Base-by-base conservation (phyloP, 2,329 filamentous ascomycete genomes). In the Venturiaceae sp. region DNA sequence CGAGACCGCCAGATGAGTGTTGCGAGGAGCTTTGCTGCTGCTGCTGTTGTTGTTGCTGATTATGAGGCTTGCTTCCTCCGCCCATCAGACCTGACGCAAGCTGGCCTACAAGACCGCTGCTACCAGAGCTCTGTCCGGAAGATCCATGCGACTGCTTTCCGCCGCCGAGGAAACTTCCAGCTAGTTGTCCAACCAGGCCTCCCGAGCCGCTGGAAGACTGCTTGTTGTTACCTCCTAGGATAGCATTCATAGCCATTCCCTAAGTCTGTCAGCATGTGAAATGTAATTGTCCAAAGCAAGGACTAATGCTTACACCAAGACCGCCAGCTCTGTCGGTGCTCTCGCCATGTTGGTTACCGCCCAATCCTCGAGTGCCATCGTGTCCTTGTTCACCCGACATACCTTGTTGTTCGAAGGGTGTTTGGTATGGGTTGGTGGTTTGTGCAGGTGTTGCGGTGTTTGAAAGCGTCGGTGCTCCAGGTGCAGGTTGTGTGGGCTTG, bases 371-470 rank as follows among this genome's bases (percentile, higher is more conserved):
- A 21, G 57, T 52, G 2, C 58, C 57, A n/a, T 60, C 58, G 13
- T 47, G 16, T 21, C 30, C 58, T 32, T 53, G 37, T 16, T 23
- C 30, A 26, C 37, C 28, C n/a, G n/a, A n/a, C 50, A 55, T 56
- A 5, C 16, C 39, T 33, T 28, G n/a, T 21, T 56, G 26, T 23
- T 32, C 23, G 37, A 23, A 34, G 6, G 58, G 58, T 4, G 50
- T 55, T n/a, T 41, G 37, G 59, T 71, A 73, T 19, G 71, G 71
- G 57, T 67, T 68, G 32, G 65, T 64, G 30, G 64, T 62, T 37
- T 66, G 65, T 46, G 67, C 69, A 47, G 72, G 72, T 50, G 72
- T 74, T 41, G 63, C 64, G 53, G 69, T 68, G 21, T 71, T 69
- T 11, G 54, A 57, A 23, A 19, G 32, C 13, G 69, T 71, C 26